Conservation (phyloP, 108 stramenopile species). For the Nannochloropsis oceanica region DNA sequence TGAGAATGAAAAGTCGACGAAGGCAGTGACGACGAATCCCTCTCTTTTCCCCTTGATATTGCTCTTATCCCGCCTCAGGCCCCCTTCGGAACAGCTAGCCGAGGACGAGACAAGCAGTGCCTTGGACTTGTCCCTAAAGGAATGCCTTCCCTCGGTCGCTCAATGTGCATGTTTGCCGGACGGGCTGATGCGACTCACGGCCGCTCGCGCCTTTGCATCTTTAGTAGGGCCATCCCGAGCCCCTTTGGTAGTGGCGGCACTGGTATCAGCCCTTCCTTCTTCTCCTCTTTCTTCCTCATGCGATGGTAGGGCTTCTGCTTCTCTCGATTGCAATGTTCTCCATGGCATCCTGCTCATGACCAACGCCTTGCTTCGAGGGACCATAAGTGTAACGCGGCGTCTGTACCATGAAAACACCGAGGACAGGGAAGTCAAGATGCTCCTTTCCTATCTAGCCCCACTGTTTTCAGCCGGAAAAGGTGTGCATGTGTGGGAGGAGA, state of each 20-base stretch:
- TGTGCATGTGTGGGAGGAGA: neutral
- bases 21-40: neutral
- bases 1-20: neutral
- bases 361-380: neutral
- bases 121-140: neutral
- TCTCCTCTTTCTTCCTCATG: neutral
- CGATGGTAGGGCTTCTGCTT: neutral
- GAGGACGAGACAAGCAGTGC: neutral
- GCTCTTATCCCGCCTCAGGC: neutral
- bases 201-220: neutral
- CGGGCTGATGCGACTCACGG: neutral
- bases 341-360: neutral
- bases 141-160: neutral
- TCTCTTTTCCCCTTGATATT: neutral
- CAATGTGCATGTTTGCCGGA: neutral
- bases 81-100: neutral
- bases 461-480: neutral
- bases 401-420: neutral
- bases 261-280: neutral
- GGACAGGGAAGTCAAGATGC: neutral
- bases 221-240: neutral
- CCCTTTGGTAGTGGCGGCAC: neutral
- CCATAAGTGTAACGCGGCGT: neutral
- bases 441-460: neutral
- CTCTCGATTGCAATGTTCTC: neutral